Percentiles rank a stretch among this genome's conserved stretches.
Conservation (phyloP, 768 basidiomycete genomes). For the Termitomyces sp. region DNA sequence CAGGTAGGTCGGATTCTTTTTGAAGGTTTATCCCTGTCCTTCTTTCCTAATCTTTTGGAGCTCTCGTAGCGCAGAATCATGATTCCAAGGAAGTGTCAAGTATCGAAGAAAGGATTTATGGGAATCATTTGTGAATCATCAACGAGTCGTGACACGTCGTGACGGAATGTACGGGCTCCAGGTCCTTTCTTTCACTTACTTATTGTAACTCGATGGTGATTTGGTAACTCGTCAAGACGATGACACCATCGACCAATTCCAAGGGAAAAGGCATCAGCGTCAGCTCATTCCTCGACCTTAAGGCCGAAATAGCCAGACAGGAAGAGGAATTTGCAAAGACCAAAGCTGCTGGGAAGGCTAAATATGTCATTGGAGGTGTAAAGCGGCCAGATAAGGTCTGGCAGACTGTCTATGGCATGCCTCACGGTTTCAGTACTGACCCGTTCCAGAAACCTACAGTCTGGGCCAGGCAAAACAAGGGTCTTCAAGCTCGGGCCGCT, state of each 20-base stretch:
- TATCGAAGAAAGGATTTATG: too few relatives aligned
- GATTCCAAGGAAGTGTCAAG: too few relatives aligned
- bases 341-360: slow-evolving; percentile 56
- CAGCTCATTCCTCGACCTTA: slow-evolving; percentile 80
- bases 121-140: too few relatives aligned
- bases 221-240: not conserved
- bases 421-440: not conserved
- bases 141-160: too few relatives aligned
- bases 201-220: not conserved
- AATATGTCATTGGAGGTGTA: slow-evolving; percentile 54
- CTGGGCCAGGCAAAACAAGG: slow-evolving; percentile 78
- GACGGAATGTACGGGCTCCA: too few relatives aligned
- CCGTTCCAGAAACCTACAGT: slow-evolving; percentile 62
- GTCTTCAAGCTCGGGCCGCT: slow-evolving; percentile 57
- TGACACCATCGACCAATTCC: slow-evolving; percentile 43
- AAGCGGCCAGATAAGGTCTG: slow-evolving; percentile 70
- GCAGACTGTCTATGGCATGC: not conserved
- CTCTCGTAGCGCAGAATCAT: too few relatives aligned
- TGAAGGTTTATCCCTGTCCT: not conserved
- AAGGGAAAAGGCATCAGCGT: slow-evolving; percentile 70
- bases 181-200: not conserved
- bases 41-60: too few relatives aligned
- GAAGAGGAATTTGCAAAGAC: slow-evolving; percentile 55
- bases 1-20: slow-evolving; percentile 1
- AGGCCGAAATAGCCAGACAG: slow-evolving; percentile 64